phyloP scores from a whole-genome alignment of 2,329 filamentous ascomycete species.

The Sporothrix brasiliensis region DNA sequence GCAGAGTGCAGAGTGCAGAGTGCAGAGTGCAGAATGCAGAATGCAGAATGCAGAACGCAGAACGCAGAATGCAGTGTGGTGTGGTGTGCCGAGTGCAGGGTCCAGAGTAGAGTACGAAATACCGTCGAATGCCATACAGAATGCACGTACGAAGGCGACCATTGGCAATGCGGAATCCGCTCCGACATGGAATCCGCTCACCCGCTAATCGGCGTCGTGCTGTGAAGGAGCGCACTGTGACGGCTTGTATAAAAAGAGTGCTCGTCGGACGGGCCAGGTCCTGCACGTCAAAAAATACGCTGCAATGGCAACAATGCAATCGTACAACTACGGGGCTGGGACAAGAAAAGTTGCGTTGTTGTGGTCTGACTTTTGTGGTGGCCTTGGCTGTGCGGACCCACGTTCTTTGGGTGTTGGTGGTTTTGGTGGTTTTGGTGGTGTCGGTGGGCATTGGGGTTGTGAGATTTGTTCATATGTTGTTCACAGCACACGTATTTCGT shows the following conservation, averaged over 20 bases:
- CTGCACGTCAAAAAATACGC: neutral
- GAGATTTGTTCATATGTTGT: neutral
- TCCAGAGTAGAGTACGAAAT: too few relatives aligned
- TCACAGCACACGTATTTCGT: too few relatives aligned
- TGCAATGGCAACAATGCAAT: neutral
- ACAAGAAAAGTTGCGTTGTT: neutral
- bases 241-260: constrained; percentile 9
- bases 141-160: too few relatives aligned
- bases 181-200: neutral
- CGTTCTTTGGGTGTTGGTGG: too few relatives aligned
- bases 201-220: too few relatives aligned
- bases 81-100: too few relatives aligned
- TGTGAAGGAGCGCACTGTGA: neutral
- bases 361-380: neutral
- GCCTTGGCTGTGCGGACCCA: neutral
- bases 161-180: neutral
- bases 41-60: neutral
- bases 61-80: neutral
- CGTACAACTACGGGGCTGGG: neutral
- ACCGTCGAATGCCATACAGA: too few relatives aligned
- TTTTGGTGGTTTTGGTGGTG: neutral
- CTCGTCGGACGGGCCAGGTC: neutral
- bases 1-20: too few relatives aligned
- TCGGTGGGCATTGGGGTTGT: neutral
- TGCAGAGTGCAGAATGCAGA: neutral